These are phyloP conservation scores for Phycomyces nitens DNA, from an alignment of 192 early-diverging fungal species.

Conservation along the genomic window DNA sequence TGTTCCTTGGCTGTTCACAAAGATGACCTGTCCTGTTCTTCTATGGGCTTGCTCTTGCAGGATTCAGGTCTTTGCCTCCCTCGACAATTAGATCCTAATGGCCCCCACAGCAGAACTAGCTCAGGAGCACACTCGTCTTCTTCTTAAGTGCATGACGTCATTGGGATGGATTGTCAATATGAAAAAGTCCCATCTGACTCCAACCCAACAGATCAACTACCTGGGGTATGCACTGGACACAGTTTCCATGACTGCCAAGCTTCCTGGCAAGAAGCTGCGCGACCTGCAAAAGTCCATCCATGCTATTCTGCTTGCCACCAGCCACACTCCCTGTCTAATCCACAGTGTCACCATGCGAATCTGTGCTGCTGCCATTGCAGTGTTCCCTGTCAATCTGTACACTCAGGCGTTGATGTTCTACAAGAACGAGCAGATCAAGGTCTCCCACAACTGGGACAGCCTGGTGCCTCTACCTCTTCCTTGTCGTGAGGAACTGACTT, in stretches of 20 bases:
- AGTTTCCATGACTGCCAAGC: conserved; percentile 18
- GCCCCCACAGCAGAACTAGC: neutral
- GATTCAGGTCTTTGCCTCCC: neutral
- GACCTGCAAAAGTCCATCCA: conserved; percentile 25
- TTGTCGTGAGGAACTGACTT: conserved; percentile 1
- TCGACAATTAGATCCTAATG: conserved; percentile 6
- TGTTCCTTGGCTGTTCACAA: conserved; percentile 1
- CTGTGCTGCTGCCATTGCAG: conserved; percentile 23
- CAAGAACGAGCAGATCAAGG: conserved; percentile 23
- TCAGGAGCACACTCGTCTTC: neutral
- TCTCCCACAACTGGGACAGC: neutral
- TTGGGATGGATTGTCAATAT: conserved; percentile 22
- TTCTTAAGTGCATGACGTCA: neutral
- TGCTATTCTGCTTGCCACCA: conserved; percentile 6
- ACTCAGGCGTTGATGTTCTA: conserved; percentile 16
- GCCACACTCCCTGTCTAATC: neutral
- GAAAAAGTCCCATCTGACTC: conserved; percentile 22
- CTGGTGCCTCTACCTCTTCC: neutral
- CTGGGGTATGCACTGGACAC: conserved; percentile 28
- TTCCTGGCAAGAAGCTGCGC: conserved; percentile 24
- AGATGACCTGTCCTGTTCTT: neutral
- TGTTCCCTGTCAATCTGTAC: conserved; percentile 29
- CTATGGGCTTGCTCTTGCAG: neutral
- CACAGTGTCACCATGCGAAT: conserved; percentile 21
- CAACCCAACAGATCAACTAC: conserved; percentile 28